Conservation (phyloP, 176 grass and related monocot genomes). For the Thinopyrum elongatum region DNA sequence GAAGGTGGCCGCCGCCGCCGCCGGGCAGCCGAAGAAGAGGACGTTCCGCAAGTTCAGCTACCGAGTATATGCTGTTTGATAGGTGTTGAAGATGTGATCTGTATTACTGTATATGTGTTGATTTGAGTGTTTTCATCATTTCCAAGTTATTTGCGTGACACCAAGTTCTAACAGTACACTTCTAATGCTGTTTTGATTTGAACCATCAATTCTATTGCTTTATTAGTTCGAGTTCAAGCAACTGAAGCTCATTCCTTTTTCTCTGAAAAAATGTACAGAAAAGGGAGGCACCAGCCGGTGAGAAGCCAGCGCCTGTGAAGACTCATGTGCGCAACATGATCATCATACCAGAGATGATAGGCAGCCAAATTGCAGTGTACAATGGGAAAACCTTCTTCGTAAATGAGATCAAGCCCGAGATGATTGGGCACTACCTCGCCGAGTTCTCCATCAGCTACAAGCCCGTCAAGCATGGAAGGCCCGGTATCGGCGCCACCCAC, state of each 20-base stretch:
- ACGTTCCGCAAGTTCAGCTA: conserved; percentile 84
- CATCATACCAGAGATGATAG: conserved; percentile 73
- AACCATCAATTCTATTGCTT: neutral
- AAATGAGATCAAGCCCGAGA: conserved; percentile 9
- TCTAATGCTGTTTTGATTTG: neutral
- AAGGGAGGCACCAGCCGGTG: conserved; percentile 54
- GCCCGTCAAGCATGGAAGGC: conserved; percentile 43
- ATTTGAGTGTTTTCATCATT: neutral
- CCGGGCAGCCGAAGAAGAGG: conserved; percentile 71
- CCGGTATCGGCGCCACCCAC: conserved; percentile 39
- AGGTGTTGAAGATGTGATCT: neutral
- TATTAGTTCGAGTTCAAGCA: neutral
- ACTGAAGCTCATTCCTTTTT: neutral
- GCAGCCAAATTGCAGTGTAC: conserved; percentile 49
- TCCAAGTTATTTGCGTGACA: neutral
- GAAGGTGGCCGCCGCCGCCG: conserved; percentile 23
- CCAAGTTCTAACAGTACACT: neutral
- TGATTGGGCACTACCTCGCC: conserved; percentile 41
- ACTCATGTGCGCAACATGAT: conserved; percentile 66
- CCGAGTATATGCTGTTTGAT: neutral
- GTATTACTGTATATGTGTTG: too few relatives aligned
- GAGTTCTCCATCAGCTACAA: conserved; percentile 66
- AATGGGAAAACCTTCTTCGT: conserved; percentile 41
- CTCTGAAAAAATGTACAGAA: conserved; percentile 36
- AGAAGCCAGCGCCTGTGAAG: conserved; percentile 60